Conservation (phyloP, 768 basidiomycete genomes). For the Mycena metata region DNA sequence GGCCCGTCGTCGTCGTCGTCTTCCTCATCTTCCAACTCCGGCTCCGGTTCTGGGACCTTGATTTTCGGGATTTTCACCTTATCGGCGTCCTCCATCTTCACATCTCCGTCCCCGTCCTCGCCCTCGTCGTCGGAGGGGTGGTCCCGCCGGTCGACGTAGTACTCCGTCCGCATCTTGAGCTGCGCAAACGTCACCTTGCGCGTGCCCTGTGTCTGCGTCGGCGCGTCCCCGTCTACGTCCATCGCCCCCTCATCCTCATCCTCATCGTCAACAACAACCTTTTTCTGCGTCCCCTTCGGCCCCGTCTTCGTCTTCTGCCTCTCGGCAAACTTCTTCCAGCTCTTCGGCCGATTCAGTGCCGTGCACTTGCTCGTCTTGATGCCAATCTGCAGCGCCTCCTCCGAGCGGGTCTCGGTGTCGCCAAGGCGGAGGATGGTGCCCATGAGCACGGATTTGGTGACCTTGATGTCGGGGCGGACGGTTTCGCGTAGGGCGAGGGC, state of each 20-base stretch:
- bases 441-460: constrained; percentile 74
- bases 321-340: constrained; percentile 82
- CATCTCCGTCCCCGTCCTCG: constrained; percentile 32
- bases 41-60: constrained; percentile 8
- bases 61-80: constrained; percentile 25
- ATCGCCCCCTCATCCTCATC: constrained; percentile 38
- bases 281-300: constrained; percentile 43
- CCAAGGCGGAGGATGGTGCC: constrained; percentile 84
- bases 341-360: constrained; percentile 72
- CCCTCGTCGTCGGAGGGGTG: constrained; percentile 52
- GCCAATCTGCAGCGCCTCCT: constrained; percentile 81
- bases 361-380: constrained; percentile 89
- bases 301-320: constrained; percentile 50
- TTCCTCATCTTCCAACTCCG: constrained; percentile 48
- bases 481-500: constrained; percentile 75
- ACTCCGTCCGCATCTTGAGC: constrained; percentile 67
- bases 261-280: constrained; percentile 57
- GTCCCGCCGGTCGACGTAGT: constrained; percentile 64
- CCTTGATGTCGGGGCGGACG: constrained; percentile 72
- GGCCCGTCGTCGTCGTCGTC: constrained; percentile 47
- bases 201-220: constrained; percentile 38
- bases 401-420: constrained; percentile 71
- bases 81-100: constrained; percentile 52
- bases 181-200: constrained; percentile 51
- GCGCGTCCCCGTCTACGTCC: constrained; percentile 47